Evolutionary conservation across 345 rosid species (phyloP), one percentile per base, ranked within the genome.

Genomic region (Streptanthus diversifolius): DNA sequence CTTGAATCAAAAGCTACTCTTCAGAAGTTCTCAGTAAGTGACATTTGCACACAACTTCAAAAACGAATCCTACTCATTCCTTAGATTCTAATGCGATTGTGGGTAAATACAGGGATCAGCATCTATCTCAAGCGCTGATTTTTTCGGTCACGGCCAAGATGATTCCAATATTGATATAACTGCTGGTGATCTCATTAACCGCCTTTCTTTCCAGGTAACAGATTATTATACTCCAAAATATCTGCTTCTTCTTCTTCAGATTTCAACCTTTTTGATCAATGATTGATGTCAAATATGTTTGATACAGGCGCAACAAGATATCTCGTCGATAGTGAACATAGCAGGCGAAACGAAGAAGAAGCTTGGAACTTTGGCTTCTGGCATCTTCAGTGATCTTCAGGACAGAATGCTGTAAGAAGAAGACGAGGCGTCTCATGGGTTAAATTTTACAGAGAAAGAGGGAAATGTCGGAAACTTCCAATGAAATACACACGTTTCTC

Each of bases 261-360:
- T 21, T 36, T 3, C 18, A 9, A 52, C 32, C 14, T 5, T 17
- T 3, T 25, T 68, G 58, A 41, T 54, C 5, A 40, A 54, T 58
- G 25, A 51, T 12, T 7, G 51, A 24, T 14, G 25, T 15, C 76
- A 19, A 63, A 32, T n/a, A n/a, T 73, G 54, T 37, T 33, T 58
- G 74, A 22, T 39, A 10, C 84, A 95, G 99, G 98, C 98, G 21
- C 97, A 90, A 75, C 96, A 92, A 72, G 99, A 92, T 73, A 75
- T 95, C n/a, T 92, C 97, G 47, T 90, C 93, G 27, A 83, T 95
- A 14, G 88, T 87, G 88, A 90, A 84, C 80, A 95, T 95, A 2
- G 99, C 99, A 0, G 98, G 98, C 12, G 99, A 95, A 83, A 90
- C 99, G 0, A 92, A 97, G 68, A 95, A 88, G 90, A 95, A 85